These are phyloP conservation scores for Trichoderma atrobrunneum DNA, from an alignment of 2,329 filamentous ascomycete species.

Conservation along the genomic window DNA sequence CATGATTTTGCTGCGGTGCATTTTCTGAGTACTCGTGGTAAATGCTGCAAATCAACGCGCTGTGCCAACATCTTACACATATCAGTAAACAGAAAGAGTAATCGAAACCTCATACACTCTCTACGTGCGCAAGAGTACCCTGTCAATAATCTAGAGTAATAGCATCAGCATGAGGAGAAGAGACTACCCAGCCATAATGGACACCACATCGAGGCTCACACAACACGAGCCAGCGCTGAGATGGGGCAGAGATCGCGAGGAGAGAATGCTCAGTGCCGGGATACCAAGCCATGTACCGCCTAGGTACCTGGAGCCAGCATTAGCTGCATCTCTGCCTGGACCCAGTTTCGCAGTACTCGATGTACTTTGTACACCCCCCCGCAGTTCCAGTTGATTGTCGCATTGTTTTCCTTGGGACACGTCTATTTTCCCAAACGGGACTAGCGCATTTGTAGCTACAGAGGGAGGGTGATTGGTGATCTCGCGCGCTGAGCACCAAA, in stretches of 20 bases:
- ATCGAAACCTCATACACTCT: background rate
- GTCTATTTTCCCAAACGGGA: slow-evolving; percentile 32
- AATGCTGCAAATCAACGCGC: background rate
- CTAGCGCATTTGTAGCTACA: background rate
- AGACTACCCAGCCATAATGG: background rate
- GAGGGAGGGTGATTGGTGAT: slow-evolving; percentile 49
- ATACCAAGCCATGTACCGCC: background rate
- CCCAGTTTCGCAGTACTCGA: background rate
- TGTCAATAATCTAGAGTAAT: background rate
- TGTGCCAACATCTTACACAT: background rate
- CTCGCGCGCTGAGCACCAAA: slow-evolving; percentile 45
- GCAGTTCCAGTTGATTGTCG: background rate
- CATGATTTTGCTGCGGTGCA: background rate
- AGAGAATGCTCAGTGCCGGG: background rate
- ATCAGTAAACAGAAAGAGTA: background rate
- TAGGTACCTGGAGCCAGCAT: slow-evolving; percentile 11
- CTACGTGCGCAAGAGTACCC: no score
- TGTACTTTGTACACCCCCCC: background rate
- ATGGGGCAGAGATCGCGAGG: slow-evolving; percentile 1
- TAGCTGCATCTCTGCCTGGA: slow-evolving; percentile 7
- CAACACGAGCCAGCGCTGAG: background rate
- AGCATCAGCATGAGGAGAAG: background rate
- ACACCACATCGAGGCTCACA: background rate
- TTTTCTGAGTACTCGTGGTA: background rate
- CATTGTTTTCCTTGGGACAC: slow-evolving; percentile 30